Evolutionary conservation across 75 land plant genomes (phyloP).

Genomic region (Adiantum capillusveneris): DNA sequence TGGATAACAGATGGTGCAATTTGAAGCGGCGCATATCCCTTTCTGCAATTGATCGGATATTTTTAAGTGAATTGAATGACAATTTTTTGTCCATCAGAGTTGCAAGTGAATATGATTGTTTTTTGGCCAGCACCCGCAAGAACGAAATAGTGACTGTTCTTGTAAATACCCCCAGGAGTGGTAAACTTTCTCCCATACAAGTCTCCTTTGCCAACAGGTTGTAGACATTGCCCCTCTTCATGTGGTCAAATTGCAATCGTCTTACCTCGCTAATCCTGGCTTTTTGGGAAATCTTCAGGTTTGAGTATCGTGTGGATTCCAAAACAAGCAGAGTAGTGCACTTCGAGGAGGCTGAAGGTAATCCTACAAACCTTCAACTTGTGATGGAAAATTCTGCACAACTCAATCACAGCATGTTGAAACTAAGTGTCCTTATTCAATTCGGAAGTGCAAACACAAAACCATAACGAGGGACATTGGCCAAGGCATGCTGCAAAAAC

Average conservation of each 20-base stretch:
- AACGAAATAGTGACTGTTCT: slow-evolving; percentile 72
- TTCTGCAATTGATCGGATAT: slow-evolving; percentile 51
- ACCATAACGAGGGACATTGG: too few relatives aligned
- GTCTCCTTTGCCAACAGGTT: too few relatives aligned
- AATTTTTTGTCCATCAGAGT: slow-evolving; percentile 75
- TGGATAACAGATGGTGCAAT: slow-evolving; percentile 57
- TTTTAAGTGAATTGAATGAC: slow-evolving; percentile 66
- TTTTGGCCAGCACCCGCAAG: slow-evolving; percentile 90
- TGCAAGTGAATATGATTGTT: slow-evolving; percentile 79
- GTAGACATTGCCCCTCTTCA: too few relatives aligned
- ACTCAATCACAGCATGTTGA: too few relatives aligned
- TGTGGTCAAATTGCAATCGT: too few relatives aligned
- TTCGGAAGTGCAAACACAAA: too few relatives aligned
- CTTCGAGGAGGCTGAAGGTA: slow-evolving; percentile 81
- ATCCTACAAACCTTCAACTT: neutral
- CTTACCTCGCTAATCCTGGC: slow-evolving; percentile 16
- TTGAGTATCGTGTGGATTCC: slow-evolving; percentile 70
- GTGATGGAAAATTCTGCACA: too few relatives aligned
- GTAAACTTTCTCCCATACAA: too few relatives aligned
- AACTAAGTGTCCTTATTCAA: too few relatives aligned
- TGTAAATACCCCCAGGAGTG: slow-evolving; percentile 55
- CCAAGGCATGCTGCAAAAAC: too few relatives aligned
- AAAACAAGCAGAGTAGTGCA: slow-evolving; percentile 60
- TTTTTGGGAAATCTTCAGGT: slow-evolving; percentile 75
- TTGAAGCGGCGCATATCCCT: slow-evolving; percentile 74